These are phyloP conservation scores for Chlamydomonas asymmetrica DNA, from an alignment of 139 green algal species.

Conservation along the genomic window DNA sequence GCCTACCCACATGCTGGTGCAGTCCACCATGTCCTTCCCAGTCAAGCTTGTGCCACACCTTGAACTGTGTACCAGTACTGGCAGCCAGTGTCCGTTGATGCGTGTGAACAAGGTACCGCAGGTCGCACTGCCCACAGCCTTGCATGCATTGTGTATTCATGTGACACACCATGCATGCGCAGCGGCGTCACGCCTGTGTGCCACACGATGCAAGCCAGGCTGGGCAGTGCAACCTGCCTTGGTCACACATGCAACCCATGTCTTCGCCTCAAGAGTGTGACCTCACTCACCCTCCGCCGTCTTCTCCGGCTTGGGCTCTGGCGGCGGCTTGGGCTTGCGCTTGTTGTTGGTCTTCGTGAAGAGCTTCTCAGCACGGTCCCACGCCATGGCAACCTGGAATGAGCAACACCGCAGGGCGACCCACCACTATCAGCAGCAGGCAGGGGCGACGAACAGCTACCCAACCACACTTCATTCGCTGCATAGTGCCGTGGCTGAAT, in stretches of 20 bases:
- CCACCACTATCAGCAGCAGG: too few relatives aligned
- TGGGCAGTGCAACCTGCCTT: too few relatives aligned
- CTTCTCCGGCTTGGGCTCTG: conserved; percentile 26
- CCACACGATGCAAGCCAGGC: too few relatives aligned
- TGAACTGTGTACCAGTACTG: not conserved
- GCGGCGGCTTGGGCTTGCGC: conserved; percentile 61
- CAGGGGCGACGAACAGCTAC: not conserved
- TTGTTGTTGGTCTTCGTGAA: conserved; percentile 72
- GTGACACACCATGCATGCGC: too few relatives aligned
- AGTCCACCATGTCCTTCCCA: not conserved
- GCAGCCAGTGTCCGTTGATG: not conserved
- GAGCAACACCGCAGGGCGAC: too few relatives aligned
- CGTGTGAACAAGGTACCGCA: too few relatives aligned
- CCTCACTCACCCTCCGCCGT: conserved; percentile 6
- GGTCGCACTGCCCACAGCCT: too few relatives aligned
- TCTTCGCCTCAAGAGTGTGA: not conserved
- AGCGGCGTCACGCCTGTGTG: too few relatives aligned
- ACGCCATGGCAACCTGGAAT: conserved; percentile 43
- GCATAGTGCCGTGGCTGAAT: too few relatives aligned
- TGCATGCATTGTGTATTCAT: too few relatives aligned
- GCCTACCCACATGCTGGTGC: conserved; percentile 3
- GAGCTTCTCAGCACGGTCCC: conserved; percentile 43
- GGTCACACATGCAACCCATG: not conserved
- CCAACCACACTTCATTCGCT: too few relatives aligned
- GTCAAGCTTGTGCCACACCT: not conserved